Percentiles rank a stretch among this genome's conserved stretches.
These are phyloP conservation scores for Ustanciosporium gigantosporum DNA, from an alignment of 1,284 basidiomycete species.

Conservation along the genomic window DNA sequence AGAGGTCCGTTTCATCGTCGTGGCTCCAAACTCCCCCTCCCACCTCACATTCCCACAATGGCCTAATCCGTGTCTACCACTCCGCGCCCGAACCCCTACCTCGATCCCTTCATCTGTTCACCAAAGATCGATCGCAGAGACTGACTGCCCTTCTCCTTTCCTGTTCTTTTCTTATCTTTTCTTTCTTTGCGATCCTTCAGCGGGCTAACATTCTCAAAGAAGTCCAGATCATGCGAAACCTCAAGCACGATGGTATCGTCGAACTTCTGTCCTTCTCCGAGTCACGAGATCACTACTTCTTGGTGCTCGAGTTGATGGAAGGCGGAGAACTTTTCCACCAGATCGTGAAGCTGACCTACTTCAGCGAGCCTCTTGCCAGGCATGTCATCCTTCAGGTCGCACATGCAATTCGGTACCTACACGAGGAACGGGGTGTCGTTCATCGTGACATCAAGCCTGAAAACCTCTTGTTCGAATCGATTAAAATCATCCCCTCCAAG, in stretches of 20 bases:
- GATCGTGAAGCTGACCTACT: slow-evolving; percentile 98
- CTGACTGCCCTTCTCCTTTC: no score
- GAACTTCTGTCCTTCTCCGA: slow-evolving; percentile 66
- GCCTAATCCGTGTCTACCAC: neutral
- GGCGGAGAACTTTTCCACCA: slow-evolving; percentile 99
- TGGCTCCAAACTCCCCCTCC: no score
- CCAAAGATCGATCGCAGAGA: no score
- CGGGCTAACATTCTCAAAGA: slow-evolving; percentile 98
- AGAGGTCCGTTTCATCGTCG: slow-evolving; percentile 51
- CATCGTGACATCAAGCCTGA: slow-evolving; percentile 99
- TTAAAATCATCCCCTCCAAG: slow-evolving; percentile 88
- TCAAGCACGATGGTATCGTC: slow-evolving; percentile 87
- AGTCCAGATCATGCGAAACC: slow-evolving; percentile 98
- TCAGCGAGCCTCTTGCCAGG: slow-evolving; percentile 73
- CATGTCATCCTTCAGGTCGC: slow-evolving; percentile 98
- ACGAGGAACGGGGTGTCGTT: slow-evolving; percentile 96
- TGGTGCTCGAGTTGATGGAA: slow-evolving; percentile 78
- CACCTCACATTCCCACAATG: slow-evolving; percentile 1
- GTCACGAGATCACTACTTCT: slow-evolving; percentile 88
- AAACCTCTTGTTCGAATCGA: slow-evolving; percentile 91
- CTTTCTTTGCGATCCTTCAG: slow-evolving; percentile 64
- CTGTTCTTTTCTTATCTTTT: slow-evolving; percentile 38
- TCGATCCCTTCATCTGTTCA: no score
- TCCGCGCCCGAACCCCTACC: no score
- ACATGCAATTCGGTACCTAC: slow-evolving; percentile 89